Base-by-base conservation (phyloP, 1,284 basidiomycete genomes). In the Xanthoconium separans region DNA sequence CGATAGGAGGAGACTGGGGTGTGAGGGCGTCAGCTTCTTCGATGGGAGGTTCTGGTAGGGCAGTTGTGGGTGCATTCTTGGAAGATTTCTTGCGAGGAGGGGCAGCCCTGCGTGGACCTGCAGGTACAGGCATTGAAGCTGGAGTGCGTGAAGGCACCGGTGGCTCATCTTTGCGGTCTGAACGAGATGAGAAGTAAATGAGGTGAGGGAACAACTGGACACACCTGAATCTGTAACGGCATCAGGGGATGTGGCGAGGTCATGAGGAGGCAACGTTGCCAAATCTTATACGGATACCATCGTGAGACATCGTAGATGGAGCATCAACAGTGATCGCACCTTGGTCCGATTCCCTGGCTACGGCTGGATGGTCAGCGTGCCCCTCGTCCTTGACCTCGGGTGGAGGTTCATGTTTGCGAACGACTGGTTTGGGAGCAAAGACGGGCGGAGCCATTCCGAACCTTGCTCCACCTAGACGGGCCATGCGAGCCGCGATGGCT, bases 401-500 rank as follows among this genome's bases (percentile, higher is more conserved):
- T 30, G 55, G 44, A 33, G 54, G 34, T 34, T 54, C 62, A 2
- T 55, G 6, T 46, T 61, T 70, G 40, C 56, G 66, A 13, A 34
- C 44, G 40, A 44, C 47, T 8, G 83, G 80, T 61, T 83, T 82
- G 60, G 73, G 77, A 10, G 81, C 83, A 71, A 87, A 83, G 47
- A 85, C 73, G 40, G 87, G 86, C 3, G 85, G 83, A 0, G 73
- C 81, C 86, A 92, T 88, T 4, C 93, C 93, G 37, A 95, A 80
- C 58, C 89, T 82, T 42, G 92, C 85, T 36, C 91, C 94, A 30
- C 91, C 94, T 12, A 94, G 80, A 61, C 87, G 86, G 53, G 91
- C 93, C 92, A 95, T 94, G 53, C 92, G 81, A 30, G 89, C 92
- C 30, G 92, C 93, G 64, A 94, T 87, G 16, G 85, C 87, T 10